Conservation (phyloP, 148 eudicot species). For the Arbutus unedo region DNA sequence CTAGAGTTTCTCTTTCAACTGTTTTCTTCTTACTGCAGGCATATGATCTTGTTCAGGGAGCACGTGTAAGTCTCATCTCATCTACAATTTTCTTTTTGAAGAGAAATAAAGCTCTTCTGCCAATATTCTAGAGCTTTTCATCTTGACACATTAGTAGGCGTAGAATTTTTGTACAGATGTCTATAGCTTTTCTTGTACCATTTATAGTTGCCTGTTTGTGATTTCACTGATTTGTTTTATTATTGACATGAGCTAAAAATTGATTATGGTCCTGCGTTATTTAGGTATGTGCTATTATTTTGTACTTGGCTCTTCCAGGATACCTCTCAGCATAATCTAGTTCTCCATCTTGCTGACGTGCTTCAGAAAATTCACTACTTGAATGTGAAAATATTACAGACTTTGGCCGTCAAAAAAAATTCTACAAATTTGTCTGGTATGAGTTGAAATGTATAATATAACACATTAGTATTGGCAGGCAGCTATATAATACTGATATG, state of each 20-base stretch:
- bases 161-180: background rate
- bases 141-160: background rate
- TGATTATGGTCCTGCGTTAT: background rate
- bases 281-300: background rate
- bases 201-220: background rate
- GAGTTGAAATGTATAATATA: background rate
- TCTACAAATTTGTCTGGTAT: background rate
- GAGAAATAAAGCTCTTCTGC: background rate
- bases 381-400: background rate
- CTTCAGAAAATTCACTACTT: background rate
- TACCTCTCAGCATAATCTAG: background rate
- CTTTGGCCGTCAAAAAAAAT: background rate
- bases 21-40: conserved; percentile 55
- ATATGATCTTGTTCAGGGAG: conserved; percentile 85
- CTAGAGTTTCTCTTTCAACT: conserved; percentile 6
- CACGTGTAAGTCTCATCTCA: conserved; percentile 53
- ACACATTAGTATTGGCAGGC: background rate
- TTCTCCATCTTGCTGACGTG: background rate
- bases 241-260: background rate
- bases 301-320: background rate
- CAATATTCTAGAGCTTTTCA: background rate
- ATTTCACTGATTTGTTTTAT: background rate
- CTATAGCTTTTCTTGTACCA: background rate
- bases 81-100: background rate
- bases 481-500: background rate